These are phyloP conservation scores for Colletotrichum sp. DNA, from an alignment of 2,329 filamentous ascomycete genomes.

Conservation along the genomic window DNA sequence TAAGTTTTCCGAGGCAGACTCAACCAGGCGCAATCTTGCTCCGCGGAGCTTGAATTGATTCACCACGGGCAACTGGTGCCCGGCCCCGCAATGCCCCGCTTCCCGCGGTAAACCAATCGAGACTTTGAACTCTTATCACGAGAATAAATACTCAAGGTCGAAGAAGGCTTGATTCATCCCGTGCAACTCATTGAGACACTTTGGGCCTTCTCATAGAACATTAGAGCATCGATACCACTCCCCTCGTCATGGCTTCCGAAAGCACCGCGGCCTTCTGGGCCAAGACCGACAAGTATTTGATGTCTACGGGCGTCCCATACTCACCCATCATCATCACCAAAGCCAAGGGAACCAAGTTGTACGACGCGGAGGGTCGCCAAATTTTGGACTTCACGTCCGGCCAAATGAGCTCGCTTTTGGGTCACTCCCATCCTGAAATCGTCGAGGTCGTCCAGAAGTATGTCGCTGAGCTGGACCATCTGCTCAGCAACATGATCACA, in stretches of 20 bases:
- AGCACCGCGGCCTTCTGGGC: slow-evolving; percentile 31
- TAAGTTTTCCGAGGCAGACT: background rate
- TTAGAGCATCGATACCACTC: background rate
- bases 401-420: slow-evolving; percentile 63
- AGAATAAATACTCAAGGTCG: background rate
- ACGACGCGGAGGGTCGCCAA: slow-evolving; percentile 42
- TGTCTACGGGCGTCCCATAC: slow-evolving; percentile 45
- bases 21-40: background rate
- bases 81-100: background rate
- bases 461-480: slow-evolving; percentile 57
- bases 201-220: no score
- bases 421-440: slow-evolving; percentile 63
- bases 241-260: background rate
- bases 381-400: slow-evolving; percentile 65
- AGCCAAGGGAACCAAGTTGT: slow-evolving; percentile 50
- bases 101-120: slow-evolving; percentile 2
- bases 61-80: background rate
- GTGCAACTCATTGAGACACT: background rate
- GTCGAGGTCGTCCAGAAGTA: slow-evolving; percentile 53
- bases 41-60: background rate
- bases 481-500: slow-evolving; percentile 62
- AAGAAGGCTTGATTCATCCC: background rate
- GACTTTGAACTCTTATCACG: background rate
- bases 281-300: slow-evolving; percentile 42
- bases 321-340: slow-evolving; percentile 45